phyloP scores from a whole-genome alignment of 441 rosid species.

The Populus hybrid region DNA sequence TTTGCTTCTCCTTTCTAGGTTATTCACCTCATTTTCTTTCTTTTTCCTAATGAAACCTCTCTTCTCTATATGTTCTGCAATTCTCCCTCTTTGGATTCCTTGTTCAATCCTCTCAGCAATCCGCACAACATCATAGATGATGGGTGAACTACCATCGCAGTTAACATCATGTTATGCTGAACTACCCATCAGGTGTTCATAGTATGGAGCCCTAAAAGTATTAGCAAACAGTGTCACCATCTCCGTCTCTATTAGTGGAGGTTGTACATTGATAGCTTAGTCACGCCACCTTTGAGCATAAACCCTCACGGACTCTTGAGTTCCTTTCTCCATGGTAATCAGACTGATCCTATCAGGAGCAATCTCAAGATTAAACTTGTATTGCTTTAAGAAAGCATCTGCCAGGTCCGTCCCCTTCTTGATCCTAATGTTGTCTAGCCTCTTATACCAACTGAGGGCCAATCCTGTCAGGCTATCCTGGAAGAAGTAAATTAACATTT shows the following conservation, averaged over 20 bases:
- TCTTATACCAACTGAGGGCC: background rate
- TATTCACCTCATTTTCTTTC: background rate
- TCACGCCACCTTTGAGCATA: background rate
- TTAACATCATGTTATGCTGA: background rate
- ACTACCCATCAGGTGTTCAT: background rate
- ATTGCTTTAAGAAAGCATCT: too few species aligned
- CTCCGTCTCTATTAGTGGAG: background rate
- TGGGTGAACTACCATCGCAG: too few species aligned
- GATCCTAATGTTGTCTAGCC: accelerated
- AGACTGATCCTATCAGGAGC: too few species aligned
- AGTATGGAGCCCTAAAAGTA: background rate
- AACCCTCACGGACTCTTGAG: background rate
- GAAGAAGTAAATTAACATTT: background rate
- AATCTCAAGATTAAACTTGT: too few species aligned
- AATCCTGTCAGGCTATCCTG: background rate
- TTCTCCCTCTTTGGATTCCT: background rate
- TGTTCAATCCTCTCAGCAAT: background rate
- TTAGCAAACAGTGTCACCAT: background rate
- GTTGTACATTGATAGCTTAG: background rate
- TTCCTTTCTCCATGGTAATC: background rate
- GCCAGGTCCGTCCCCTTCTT: background rate
- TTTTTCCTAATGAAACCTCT: too few species aligned
- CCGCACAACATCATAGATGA: background rate
- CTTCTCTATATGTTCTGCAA: accelerated
- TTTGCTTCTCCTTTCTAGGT: accelerated